These are phyloP conservation scores for Penicillium goetzii DNA, from an alignment of 495 filamentous ascomycete genomes.

Conservation along the genomic window DNA sequence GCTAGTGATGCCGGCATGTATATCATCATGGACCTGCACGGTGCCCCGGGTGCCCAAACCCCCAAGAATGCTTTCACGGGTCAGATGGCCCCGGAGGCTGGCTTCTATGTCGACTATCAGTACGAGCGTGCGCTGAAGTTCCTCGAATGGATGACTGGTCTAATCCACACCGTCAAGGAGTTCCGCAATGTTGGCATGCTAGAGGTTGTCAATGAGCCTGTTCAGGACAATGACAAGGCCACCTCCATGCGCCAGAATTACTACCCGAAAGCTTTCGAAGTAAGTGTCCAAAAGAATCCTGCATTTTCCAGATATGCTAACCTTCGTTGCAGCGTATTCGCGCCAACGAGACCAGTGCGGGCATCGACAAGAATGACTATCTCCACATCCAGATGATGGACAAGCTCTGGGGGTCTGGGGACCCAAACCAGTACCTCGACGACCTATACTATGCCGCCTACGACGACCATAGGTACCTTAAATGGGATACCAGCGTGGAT, in stretches of 20 bases:
- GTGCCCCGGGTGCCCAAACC: conserved; percentile 62
- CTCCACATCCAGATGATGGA: conserved; percentile 64
- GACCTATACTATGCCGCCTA: conserved; percentile 50
- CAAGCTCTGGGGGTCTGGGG: conserved; percentile 53
- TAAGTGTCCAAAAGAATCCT: conserved; percentile 10
- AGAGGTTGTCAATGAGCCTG: conserved; percentile 64
- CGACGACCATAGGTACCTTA: conserved; percentile 59
- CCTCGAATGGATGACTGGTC: conserved; percentile 60
- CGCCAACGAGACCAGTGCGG: conserved; percentile 41
- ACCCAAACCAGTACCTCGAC: conserved; percentile 47
- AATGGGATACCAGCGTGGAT: conserved; percentile 50
- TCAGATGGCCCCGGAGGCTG: conserved; percentile 48
- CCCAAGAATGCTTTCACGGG: conserved; percentile 58
- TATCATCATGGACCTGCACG: conserved; percentile 67
- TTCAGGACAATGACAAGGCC: conserved; percentile 37
- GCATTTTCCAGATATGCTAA: not conserved
- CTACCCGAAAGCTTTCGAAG: conserved; percentile 53
- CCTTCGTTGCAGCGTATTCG: conserved; percentile 46
- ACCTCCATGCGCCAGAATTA: conserved; percentile 42
- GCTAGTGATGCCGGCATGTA: conserved; percentile 59
- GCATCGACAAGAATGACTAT: conserved; percentile 40
- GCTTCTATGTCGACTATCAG: conserved; percentile 59
- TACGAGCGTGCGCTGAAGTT: conserved; percentile 62
- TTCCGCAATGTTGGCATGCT: conserved; percentile 63
- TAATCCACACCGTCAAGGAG: conserved; percentile 55